Evolutionary conservation across 2,329 filamentous ascomycete species (phyloP).

Genomic region (Trichoderma endophyticum): DNA sequence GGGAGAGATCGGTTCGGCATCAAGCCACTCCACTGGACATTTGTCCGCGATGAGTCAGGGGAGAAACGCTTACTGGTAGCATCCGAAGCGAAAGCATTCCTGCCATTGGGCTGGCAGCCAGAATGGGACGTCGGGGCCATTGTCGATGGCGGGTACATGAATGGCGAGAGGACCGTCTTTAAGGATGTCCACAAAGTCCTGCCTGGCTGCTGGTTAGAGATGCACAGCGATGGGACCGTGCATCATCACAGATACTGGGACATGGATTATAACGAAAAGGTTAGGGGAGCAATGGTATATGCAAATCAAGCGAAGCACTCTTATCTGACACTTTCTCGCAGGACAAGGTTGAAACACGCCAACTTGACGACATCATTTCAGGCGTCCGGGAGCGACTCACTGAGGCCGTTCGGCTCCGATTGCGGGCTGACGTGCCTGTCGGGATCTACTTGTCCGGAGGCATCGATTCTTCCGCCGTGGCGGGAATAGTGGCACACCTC

Average conservation of each 20-base stretch:
- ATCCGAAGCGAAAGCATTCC: background rate
- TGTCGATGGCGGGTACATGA: background rate
- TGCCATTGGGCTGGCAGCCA: background rate
- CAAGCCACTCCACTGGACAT: background rate
- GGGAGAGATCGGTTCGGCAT: background rate
- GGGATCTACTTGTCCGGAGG: background rate
- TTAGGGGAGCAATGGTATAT: background rate
- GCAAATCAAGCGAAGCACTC: background rate
- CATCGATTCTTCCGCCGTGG: background rate
- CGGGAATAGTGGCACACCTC: background rate
- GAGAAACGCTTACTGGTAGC: background rate
- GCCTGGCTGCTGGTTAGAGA: background rate
- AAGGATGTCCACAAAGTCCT: background rate
- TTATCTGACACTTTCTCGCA: background rate
- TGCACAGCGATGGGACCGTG: background rate
- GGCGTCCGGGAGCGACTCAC: background rate
- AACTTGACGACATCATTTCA: background rate
- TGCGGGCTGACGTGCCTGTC: background rate
- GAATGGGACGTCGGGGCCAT: background rate
- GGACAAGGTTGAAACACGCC: background rate
- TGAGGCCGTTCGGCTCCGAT: background rate
- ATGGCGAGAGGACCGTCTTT: background rate
- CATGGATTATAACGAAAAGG: background rate
- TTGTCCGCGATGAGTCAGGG: background rate
- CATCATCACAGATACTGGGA: background rate